Evolutionary conservation across 768 basidiomycete species (phyloP).

Genomic region (Trametes cinnabarina): DNA sequence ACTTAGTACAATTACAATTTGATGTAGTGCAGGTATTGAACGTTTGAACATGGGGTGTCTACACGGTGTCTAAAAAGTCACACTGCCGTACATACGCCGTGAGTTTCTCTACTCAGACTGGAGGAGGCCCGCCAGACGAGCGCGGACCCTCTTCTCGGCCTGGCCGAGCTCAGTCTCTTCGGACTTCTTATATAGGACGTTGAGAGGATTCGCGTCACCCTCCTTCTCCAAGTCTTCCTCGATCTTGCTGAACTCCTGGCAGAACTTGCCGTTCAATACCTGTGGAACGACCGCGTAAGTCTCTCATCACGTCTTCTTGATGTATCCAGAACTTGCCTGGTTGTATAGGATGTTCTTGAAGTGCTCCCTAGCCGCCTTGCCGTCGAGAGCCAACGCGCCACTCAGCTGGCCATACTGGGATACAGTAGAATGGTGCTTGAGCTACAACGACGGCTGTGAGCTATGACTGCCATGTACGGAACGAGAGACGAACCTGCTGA

Average conservation of each 20-base stretch:
- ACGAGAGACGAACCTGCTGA: constrained; percentile 39
- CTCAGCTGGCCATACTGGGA: constrained; percentile 64
- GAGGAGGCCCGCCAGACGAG: constrained; percentile 43
- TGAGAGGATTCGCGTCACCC: constrained; percentile 52
- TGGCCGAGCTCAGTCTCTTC: constrained; percentile 53
- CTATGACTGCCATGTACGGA: not conserved
- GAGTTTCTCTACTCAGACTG: constrained; percentile 13
- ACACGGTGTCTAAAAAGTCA: not conserved
- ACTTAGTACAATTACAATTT: not conserved
- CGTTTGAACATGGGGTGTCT: not conserved
- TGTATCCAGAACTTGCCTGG: constrained; percentile 39
- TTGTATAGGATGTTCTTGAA: constrained; percentile 60
- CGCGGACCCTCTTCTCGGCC: constrained; percentile 59
- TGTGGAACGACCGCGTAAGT: constrained; percentile 16
- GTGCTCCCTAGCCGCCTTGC: constrained; percentile 45
- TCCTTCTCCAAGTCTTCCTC: constrained; percentile 57
- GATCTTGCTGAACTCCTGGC: constrained; percentile 51
- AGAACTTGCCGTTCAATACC: constrained; percentile 62
- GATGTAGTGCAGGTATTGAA: not conserved
- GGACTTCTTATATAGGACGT: constrained; percentile 48
- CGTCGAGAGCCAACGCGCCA: constrained; percentile 56
- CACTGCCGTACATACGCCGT: too few species aligned
- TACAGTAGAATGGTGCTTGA: constrained; percentile 59
- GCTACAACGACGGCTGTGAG: constrained; percentile 29
- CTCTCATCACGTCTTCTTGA: too few species aligned